Percentiles rank a stretch among this genome's conserved stretches.
Evolutionary conservation across 2,329 filamentous ascomycete species (phyloP).

Genomic region (Monosporascus sp.): DNA sequence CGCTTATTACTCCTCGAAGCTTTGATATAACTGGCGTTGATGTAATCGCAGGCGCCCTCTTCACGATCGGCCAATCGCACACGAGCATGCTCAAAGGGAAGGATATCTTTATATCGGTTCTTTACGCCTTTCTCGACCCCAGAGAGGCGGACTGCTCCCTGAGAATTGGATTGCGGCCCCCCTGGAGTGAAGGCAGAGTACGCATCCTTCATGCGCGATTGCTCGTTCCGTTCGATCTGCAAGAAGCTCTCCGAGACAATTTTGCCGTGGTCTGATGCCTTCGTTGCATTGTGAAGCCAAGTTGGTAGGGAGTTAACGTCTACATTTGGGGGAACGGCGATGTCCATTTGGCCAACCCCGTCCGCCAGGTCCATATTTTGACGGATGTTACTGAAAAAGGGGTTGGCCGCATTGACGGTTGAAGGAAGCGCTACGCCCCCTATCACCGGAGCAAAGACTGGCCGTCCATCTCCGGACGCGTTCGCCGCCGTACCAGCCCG

Average conservation of each 20-base stretch:
- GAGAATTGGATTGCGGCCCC: constrained; percentile 22
- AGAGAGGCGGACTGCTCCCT: constrained; percentile 62
- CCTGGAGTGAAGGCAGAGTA: constrained; percentile 46
- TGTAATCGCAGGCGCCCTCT: constrained; percentile 76
- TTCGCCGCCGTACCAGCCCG: constrained; percentile 43
- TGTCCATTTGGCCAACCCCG: constrained; percentile 79
- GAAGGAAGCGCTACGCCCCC: constrained; percentile 81
- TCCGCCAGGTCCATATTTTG: constrained; percentile 95
- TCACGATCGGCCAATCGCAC: constrained; percentile 70
- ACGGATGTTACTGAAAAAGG: constrained; percentile 93
- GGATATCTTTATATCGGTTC: constrained; percentile 96
- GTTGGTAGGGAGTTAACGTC: constrained; percentile 54
- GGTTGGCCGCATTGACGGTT: constrained; percentile 65
- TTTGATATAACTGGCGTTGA: constrained; percentile 87
- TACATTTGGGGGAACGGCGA: constrained; percentile 41
- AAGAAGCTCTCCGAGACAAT: constrained; percentile 78
- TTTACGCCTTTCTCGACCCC: constrained; percentile 93
- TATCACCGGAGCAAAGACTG: constrained; percentile 66
- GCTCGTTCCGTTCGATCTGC: constrained; percentile 75
- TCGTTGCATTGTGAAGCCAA: constrained; percentile 71
- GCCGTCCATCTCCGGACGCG: constrained; percentile 39
- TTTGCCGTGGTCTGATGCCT: constrained; percentile 68
- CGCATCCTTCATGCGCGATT: constrained; percentile 86
- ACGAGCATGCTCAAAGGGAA: constrained; percentile 89
- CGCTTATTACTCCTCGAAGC: constrained; percentile 78